Evolutionary conservation across 164 flowering plant genomes (phyloP).

Genomic region (Aristolochia californica): DNA sequence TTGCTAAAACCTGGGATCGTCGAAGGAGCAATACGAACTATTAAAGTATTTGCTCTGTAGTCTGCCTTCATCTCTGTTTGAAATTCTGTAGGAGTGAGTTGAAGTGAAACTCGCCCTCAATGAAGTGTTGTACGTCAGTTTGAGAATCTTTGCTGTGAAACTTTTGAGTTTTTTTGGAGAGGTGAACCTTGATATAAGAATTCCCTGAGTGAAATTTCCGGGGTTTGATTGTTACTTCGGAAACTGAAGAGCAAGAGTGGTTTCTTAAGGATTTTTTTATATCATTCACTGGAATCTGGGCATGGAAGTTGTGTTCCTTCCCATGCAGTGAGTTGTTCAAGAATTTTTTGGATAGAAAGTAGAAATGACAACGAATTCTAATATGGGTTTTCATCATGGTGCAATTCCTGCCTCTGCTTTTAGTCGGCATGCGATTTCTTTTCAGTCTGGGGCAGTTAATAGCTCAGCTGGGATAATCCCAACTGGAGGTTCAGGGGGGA

Average conservation of each 20-base stretch:
- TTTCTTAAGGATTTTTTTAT: background rate
- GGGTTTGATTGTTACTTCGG: too few species aligned
- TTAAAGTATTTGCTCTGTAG: too few species aligned
- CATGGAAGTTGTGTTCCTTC: background rate
- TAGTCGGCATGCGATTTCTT: slow-evolving; percentile 40
- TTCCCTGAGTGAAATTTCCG: background rate
- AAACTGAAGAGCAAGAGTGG: background rate
- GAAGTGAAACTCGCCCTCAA: background rate
- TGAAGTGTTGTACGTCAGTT: background rate
- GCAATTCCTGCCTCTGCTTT: slow-evolving; percentile 26
- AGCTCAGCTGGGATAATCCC: slow-evolving; percentile 24
- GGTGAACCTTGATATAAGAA: background rate
- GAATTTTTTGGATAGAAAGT: background rate
- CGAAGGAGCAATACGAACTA: too few species aligned
- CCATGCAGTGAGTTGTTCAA: background rate
- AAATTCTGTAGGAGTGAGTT: too few species aligned
- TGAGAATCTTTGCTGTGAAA: background rate
- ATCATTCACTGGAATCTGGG: too few species aligned
- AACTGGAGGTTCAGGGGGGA: slow-evolving; percentile 1
- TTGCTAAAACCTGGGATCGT: too few species aligned
- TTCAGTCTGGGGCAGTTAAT: slow-evolving; percentile 37
- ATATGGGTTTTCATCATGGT: slow-evolving; percentile 39
- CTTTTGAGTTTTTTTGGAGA: background rate
- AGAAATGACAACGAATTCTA: slow-evolving; percentile 49
- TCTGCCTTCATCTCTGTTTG: too few species aligned